Percentiles rank a stretch among this genome's conserved stretches.
Evolutionary conservation across 1,284 basidiomycete genomes (phyloP).

Genomic region (Porodaedalea pini): DNA sequence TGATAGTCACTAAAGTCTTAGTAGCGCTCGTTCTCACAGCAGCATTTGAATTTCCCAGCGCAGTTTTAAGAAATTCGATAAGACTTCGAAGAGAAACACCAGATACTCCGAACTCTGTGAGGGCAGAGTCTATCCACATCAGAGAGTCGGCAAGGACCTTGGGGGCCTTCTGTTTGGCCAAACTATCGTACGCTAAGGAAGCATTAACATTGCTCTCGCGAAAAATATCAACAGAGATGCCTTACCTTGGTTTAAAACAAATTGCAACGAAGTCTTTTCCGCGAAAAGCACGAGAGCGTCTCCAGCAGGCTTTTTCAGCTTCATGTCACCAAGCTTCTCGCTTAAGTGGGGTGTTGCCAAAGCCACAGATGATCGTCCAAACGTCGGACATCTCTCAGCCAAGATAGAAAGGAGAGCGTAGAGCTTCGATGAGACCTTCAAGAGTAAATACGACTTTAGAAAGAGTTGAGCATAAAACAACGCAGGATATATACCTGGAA

Average conservation of each 20-base stretch:
- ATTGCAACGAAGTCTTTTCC: conserved; percentile 92
- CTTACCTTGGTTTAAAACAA: conserved; percentile 88
- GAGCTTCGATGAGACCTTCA: conserved; percentile 82
- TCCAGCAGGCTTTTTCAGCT: conserved; percentile 96
- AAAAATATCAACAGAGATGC: conserved; percentile 16
- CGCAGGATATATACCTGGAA: conserved; percentile 74
- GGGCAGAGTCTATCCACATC: conserved; percentile 82
- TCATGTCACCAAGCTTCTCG: conserved; percentile 96
- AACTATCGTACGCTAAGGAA: conserved; percentile 77
- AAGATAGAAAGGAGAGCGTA: conserved; percentile 75
- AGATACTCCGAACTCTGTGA: conserved; percentile 91
- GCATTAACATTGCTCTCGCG: conserved; percentile 5
- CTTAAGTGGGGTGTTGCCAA: conserved; percentile 82
- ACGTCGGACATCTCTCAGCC: conserved; percentile 77
- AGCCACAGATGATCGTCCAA: conserved; percentile 84
- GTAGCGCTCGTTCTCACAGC: conserved; percentile 94
- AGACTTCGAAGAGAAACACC: conserved; percentile 82
- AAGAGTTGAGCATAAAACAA: conserved; percentile 10
- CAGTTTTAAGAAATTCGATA: conserved; percentile 88
- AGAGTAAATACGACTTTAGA: not conserved
- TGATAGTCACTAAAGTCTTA: conserved; percentile 87
- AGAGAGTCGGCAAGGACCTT: conserved; percentile 95
- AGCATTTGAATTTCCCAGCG: conserved; percentile 92
- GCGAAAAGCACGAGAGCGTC: conserved; percentile 81
- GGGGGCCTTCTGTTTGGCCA: conserved; percentile 94